A percentile compares a stretch with the other conserved stretches of the same genome.
Evolutionary conservation across 768 basidiomycete species (phyloP).

Genomic region (Candolleomyces aberdarensis): DNA sequence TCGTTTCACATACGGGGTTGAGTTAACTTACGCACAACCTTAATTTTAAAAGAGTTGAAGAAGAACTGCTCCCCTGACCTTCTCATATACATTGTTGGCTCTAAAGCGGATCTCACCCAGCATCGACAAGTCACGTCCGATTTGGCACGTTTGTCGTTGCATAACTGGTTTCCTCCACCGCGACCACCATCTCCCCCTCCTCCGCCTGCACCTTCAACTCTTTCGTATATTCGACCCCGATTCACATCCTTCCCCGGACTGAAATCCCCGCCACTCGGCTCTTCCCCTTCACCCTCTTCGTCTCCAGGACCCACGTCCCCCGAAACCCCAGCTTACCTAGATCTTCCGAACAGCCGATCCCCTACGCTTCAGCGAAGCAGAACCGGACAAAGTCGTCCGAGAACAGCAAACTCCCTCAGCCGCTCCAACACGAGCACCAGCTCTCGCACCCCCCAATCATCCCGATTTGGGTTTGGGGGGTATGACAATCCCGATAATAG

Average conservation of each 20-base stretch:
- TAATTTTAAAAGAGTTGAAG: conserved; percentile 64
- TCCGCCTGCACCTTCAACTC: conserved; percentile 52
- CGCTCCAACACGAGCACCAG: conserved; percentile 49
- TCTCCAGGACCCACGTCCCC: conserved; percentile 46
- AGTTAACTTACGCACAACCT: conserved; percentile 8
- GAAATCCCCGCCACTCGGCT: conserved; percentile 53
- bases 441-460: conserved; percentile 47
- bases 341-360: conserved; percentile 52
- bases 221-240: conserved; percentile 75
- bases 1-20: conserved; percentile 12
- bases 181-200: conserved; percentile 64
- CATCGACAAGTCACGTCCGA: conserved; percentile 78
- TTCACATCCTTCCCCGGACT: conserved; percentile 70
- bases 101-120: conserved; percentile 79
- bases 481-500: conserved; percentile 56
- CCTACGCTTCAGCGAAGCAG: conserved; percentile 53
- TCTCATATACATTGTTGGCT: conserved; percentile 93
- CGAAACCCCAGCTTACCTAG: conserved; percentile 60
- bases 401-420: conserved; percentile 42
- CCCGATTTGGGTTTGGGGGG: conserved; percentile 54
- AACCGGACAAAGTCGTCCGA: conserved; percentile 46
- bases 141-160: conserved; percentile 77
- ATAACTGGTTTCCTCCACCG: conserved; percentile 87
- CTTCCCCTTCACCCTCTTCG: conserved; percentile 26
- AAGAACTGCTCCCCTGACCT: conserved; percentile 86